phyloP scores from a whole-genome alignment of 2,329 filamentous ascomycete species.

The Penicillium olsonii region DNA sequence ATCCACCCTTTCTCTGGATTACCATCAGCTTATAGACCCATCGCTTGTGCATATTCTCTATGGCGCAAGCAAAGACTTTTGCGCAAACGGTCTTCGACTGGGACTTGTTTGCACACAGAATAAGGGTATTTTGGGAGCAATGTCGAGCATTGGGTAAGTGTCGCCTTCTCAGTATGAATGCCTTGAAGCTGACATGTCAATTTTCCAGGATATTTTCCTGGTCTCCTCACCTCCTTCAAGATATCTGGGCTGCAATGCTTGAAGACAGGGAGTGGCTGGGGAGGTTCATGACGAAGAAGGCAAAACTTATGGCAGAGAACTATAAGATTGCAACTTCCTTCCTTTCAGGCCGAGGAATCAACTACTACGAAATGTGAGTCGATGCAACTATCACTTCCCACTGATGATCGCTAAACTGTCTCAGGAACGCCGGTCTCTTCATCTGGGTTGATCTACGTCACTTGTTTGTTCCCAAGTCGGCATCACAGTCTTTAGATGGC shows the following conservation, averaged over 20 bases:
- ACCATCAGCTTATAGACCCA: slow-evolving; percentile 1
- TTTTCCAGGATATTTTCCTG: slow-evolving; percentile 9
- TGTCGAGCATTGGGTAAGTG: slow-evolving; percentile 12
- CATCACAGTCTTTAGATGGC: neutral
- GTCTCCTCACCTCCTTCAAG: slow-evolving; percentile 11
- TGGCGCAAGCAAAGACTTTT: slow-evolving; percentile 16
- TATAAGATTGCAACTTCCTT: slow-evolving; percentile 3
- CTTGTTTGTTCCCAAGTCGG: neutral
- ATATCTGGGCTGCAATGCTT: slow-evolving; percentile 12
- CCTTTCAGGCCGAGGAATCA: neutral
- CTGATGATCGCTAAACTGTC: neutral
- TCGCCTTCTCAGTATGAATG: neutral
- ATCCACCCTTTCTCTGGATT: slow-evolving; percentile 2
- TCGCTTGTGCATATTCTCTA: slow-evolving; percentile 8
- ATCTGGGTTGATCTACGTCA: slow-evolving; percentile 16
- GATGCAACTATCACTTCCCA: neutral
- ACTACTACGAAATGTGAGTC: slow-evolving; percentile 4
- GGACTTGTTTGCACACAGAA: slow-evolving; percentile 12
- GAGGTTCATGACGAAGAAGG: slow-evolving; percentile 6
- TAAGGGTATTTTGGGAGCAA: slow-evolving; percentile 10
- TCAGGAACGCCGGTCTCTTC: slow-evolving; percentile 15
- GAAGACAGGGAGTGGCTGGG: slow-evolving; percentile 7
- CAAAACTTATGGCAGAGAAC: slow-evolving; percentile 4
- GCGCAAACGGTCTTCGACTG: neutral
- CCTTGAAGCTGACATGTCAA: neutral